Evolutionary conservation across 148 eudicot species (phyloP), one percentile per base, ranked within the genome.

Genomic region (Drosera capensis): DNA sequence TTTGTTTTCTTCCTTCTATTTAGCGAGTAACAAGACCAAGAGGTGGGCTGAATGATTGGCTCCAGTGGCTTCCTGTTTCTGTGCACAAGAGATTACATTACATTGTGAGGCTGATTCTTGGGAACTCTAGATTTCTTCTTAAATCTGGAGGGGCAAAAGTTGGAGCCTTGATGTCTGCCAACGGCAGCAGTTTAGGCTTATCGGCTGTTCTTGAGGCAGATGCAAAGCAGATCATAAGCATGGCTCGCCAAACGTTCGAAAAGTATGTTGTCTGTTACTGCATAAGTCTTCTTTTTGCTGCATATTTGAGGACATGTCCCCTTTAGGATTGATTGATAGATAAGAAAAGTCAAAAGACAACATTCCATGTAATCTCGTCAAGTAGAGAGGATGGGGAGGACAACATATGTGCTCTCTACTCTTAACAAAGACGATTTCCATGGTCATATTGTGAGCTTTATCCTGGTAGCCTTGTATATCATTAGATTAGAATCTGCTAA

Each of bases 11-110:
- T n/a, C 7, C 23, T 41, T 39, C n/a, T 20, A 34, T 66, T 65
- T 80, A 90, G 99, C 87, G 88, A 22, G 88, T 90, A 59, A 78
- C 78, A 38, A 79, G 99, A 64, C 99, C 99, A 35, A 70, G 59
- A 54, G 99, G 99, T 60, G 95, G 95, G 58, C 58, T 90, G 44
- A 84, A 90, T 64, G 94, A 85, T 36, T 90, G 82, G 84, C 71
- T 90, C 47, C 93, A 71, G 51, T 90, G 99, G 95, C 81, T 90
- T 30, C 99, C 99, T 39, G 88, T 84, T 59, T 78, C 88, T 60
- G 18, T 80, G 38, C 99, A 84, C 63, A 75, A 85, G 64, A 73
- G 68, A 46, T 28, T 84, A 50, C 59, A 73, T 62, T 70, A 51
- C 48, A 59, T 90, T 46, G 31, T 84, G 20, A 69, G 78, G 35